Conservation (phyloP, 2,329 filamentous ascomycete genomes). For the Botrytis pseudocinerea region DNA sequence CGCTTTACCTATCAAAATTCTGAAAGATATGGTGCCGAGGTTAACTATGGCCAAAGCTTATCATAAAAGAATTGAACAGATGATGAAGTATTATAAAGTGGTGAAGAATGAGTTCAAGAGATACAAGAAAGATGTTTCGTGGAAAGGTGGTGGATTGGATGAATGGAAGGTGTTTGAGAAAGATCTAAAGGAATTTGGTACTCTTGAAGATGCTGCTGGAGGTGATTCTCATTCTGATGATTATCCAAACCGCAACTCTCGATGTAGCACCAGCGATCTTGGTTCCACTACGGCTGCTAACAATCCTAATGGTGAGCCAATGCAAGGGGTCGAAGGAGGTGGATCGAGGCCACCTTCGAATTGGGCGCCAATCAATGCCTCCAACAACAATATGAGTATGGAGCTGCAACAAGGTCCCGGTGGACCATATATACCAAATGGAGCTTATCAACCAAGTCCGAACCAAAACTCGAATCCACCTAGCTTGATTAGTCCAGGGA, state of each 20-base stretch:
- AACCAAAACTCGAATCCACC: conserved; percentile 34
- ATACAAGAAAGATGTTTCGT: conserved; percentile 29
- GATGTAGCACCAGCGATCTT: conserved; percentile 38
- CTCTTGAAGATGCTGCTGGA: conserved; percentile 30
- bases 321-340: conserved; percentile 37
- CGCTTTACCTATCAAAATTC: conserved; percentile 50
- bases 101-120: conserved; percentile 50
- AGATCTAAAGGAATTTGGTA: conserved; percentile 56
- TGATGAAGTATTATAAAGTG: conserved; percentile 53
- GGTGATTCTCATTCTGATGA: conserved; percentile 36
- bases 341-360: conserved; percentile 31
- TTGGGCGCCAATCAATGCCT: conserved; percentile 38
- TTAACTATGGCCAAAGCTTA: conserved; percentile 60
- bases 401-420: conserved; percentile 34
- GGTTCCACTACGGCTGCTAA: conserved; percentile 24
- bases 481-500: conserved; percentile 34
- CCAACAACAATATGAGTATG: conserved; percentile 30
- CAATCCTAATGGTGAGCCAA: conserved; percentile 35
- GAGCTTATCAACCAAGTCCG: conserved; percentile 31
- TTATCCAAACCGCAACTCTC: conserved; percentile 29
- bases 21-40: conserved; percentile 53
- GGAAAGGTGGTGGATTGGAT: conserved; percentile 53
- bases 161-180: conserved; percentile 54
- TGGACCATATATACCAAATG: conserved; percentile 29
- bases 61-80: conserved; percentile 53